A percentile compares a stretch with the other conserved stretches of the same genome.
phyloP scores from a whole-genome alignment of 164 flowering plant genomes.

The Umbellularia californica region DNA sequence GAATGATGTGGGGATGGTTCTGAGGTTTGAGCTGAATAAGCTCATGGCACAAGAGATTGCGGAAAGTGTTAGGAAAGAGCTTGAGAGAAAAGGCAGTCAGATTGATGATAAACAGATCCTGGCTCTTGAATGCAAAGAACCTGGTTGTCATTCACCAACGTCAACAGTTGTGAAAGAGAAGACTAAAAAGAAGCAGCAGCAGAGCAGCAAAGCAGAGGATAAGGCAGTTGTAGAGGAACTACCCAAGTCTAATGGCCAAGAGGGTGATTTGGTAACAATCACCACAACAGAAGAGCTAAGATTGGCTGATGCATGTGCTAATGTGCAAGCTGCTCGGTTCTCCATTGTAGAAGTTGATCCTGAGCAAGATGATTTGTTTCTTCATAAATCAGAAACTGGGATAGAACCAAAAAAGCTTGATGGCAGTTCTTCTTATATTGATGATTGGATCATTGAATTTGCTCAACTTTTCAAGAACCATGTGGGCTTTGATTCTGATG shows the following conservation, averaged over 20 bases:
- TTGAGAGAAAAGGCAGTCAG: conserved; percentile 39
- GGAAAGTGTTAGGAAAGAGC: conserved; percentile 43
- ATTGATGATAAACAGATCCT: conserved; percentile 34
- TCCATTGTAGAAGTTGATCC: no score
- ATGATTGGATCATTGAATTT: conserved; percentile 78
- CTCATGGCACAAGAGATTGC: conserved; percentile 62
- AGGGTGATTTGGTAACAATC: no score
- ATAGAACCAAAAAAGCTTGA: background rate
- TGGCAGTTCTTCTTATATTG: conserved; percentile 32
- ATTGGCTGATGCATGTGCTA: no score
- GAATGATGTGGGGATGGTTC: conserved; percentile 59
- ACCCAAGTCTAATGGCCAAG: conserved; percentile 1
- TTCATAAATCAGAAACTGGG: no score
- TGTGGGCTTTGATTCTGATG: conserved; percentile 8
- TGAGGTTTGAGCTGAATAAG: conserved; percentile 63
- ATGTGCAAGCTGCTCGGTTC: no score
- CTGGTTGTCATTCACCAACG: conserved; percentile 13
- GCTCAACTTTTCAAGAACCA: conserved; percentile 73
- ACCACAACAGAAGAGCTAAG: no score
- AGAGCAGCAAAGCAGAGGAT: conserved; percentile 13
- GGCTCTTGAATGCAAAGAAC: conserved; percentile 39
- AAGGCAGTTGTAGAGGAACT: conserved; percentile 15
- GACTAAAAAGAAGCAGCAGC: conserved; percentile 38
- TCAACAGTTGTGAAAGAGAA: conserved; percentile 37
- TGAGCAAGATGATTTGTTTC: no score